Conservation (phyloP, 129 eudicot species). For the Flaveria robusta region DNA sequence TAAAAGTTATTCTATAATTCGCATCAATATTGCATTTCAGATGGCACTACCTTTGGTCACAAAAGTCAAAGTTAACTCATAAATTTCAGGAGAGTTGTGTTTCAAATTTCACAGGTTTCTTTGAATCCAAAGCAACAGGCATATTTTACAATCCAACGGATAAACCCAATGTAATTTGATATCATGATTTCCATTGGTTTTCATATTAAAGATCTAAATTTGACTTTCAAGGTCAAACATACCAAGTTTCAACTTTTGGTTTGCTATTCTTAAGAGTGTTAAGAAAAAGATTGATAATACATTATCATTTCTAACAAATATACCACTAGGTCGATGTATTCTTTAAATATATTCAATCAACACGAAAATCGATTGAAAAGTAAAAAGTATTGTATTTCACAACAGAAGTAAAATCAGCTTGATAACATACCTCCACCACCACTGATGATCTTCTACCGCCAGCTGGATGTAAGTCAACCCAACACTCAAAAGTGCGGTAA, state of each 20-base stretch:
- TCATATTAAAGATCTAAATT: background rate
- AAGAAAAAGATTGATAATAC: background rate
- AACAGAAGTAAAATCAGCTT: constrained; percentile 8
- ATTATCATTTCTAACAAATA: background rate
- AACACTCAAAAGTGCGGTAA: constrained; percentile 61
- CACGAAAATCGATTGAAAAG: background rate
- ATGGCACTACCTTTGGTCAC: constrained; percentile 1
- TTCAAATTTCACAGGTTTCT: background rate
- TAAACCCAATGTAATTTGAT: background rate
- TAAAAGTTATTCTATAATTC: background rate
- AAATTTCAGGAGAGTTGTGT: background rate
- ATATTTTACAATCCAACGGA: background rate
- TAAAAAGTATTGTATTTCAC: background rate
- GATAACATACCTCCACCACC: constrained; percentile 94
- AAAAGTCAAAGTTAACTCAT: constrained; percentile 8
- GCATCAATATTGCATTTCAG: background rate
- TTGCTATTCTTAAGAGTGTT: background rate
- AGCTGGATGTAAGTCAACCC: constrained; percentile 84
- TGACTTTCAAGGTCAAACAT: constrained; percentile 9
- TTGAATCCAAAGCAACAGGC: background rate
- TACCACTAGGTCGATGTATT: background rate
- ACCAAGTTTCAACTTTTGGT: background rate
- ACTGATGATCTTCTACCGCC: constrained; percentile 70
- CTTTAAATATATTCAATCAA: background rate
- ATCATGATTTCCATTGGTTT: background rate